Conservation (phyloP, 2,329 filamentous ascomycete species). For the Chrysoporthe deuterocubensis region DNA sequence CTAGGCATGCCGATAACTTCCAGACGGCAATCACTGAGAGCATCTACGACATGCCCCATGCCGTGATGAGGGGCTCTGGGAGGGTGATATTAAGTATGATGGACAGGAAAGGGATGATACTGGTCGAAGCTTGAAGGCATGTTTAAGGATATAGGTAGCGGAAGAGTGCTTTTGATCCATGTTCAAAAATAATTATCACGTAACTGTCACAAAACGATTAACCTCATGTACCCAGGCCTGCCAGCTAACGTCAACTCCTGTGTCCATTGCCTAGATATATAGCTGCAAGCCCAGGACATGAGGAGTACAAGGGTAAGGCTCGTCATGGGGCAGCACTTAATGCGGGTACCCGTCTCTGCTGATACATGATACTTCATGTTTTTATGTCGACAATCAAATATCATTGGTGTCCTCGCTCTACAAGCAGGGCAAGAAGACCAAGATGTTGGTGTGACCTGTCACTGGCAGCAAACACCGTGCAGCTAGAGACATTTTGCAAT, state of each 20-base stretch:
- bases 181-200: too few species aligned
- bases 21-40: too few species aligned
- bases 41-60: too few species aligned
- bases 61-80: too few species aligned
- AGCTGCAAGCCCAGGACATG: background rate
- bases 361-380: background rate
- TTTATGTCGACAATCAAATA: background rate
- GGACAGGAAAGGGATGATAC: too few species aligned
- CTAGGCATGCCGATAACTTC: too few species aligned
- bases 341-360: constrained; percentile 3
- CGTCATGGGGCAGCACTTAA: background rate
- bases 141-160: too few species aligned
- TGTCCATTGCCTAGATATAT: background rate
- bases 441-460: constrained; percentile 17
- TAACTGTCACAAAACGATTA: background rate
- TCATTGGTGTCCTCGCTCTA: background rate
- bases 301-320: background rate
- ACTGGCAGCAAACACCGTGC: constrained; percentile 25
- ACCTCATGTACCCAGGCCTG: background rate
- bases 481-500: background rate
- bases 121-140: too few species aligned
- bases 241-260: background rate
- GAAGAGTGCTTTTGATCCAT: too few species aligned
- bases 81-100: too few species aligned
- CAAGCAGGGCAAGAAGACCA: background rate